Evolutionary conservation across 2,329 filamentous ascomycete genomes (phyloP).

Genomic region (Hymenoscyphus fraxineus): DNA sequence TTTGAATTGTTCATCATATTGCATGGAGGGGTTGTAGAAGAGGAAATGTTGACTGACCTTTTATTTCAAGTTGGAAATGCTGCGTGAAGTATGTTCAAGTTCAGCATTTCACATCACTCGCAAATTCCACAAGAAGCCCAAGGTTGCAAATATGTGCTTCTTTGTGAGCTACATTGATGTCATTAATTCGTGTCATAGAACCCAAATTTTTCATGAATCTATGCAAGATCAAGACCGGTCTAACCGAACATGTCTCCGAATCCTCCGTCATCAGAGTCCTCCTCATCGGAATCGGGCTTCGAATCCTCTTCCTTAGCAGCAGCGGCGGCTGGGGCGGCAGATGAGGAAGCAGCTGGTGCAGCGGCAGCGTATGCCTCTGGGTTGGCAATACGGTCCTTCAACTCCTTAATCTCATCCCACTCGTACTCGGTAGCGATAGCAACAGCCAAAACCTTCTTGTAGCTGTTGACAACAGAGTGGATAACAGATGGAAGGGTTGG

Average conservation of each 20-base stretch:
- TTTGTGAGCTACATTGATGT: conserved; percentile 26
- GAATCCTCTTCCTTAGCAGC: conserved; percentile 56
- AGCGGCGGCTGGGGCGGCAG: conserved; percentile 47
- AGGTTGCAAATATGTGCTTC: conserved; percentile 20
- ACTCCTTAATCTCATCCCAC: conserved; percentile 93
- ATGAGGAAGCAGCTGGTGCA: conserved; percentile 65
- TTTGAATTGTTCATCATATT: conserved; percentile 37
- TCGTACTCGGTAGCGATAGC: conserved; percentile 86
- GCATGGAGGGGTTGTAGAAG: conserved; percentile 10
- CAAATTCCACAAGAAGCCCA: neutral
- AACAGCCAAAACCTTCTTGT: conserved; percentile 94
- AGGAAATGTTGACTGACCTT: conserved; percentile 27
- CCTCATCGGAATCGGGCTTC: conserved; percentile 64
- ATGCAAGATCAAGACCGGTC: conserved; percentile 30
- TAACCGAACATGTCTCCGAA: conserved; percentile 80
- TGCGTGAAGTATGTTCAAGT: neutral
- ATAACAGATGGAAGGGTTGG: conserved; percentile 94
- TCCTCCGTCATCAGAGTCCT: conserved; percentile 56
- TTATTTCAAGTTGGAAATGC: conserved; percentile 3
- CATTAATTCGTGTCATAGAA: conserved; percentile 24
- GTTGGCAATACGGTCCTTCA: conserved; percentile 99
- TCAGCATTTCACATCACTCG: conserved; percentile 16
- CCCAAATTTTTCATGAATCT: conserved; percentile 20
- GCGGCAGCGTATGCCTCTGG: conserved; percentile 90
- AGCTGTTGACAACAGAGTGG: conserved; percentile 93